A percentile compares a stretch with the other conserved stretches of the same genome.
Evolutionary conservation across 148 eudicot species (phyloP).

Genomic region (Diospyros kaki): DNA sequence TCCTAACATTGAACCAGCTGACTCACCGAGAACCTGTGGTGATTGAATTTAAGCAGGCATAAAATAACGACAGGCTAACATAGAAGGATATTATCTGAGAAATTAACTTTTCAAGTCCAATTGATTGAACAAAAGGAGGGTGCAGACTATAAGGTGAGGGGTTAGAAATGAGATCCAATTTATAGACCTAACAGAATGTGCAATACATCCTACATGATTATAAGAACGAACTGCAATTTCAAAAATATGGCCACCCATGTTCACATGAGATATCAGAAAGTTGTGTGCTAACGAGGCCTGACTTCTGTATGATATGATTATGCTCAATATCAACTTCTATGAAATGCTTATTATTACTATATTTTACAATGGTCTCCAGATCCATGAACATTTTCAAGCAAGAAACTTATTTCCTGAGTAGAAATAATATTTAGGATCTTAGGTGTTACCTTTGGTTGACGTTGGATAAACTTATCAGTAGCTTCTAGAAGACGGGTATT

Average conservation of each 20-base stretch:
- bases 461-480: constrained; percentile 78
- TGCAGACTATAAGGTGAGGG: not conserved
- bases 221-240: not conserved
- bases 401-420: not conserved
- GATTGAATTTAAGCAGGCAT: not conserved
- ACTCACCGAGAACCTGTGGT: constrained; percentile 77
- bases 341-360: not conserved
- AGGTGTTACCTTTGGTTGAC: constrained; percentile 77
- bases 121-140: not conserved
- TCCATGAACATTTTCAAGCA: not conserved
- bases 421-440: not conserved
- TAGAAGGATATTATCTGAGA: not conserved
- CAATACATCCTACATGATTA: not conserved
- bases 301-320: not conserved
- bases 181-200: not conserved
- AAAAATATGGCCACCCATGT: not conserved
- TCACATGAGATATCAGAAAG: not conserved
- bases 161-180: not conserved
- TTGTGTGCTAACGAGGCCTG: not conserved
- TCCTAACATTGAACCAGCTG: constrained; percentile 95
- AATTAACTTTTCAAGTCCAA: not conserved
- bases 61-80: not conserved
- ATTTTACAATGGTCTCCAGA: not conserved
- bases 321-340: no score
- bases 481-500: constrained; percentile 92